Evolutionary conservation across 495 filamentous ascomycete genomes (phyloP).

Genomic region (Echria macrotheca): DNA sequence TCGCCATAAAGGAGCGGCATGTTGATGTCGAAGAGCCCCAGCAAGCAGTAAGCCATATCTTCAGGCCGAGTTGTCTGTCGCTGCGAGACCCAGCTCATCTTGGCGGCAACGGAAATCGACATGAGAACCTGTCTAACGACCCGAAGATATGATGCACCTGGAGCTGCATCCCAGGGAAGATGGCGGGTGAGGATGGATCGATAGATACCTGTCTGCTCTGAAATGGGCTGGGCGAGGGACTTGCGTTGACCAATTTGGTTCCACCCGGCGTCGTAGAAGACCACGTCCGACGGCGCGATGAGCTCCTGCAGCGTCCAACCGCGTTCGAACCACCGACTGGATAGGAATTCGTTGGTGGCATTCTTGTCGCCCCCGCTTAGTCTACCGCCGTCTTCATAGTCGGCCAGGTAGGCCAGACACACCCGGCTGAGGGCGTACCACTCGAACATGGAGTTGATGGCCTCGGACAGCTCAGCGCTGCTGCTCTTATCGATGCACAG

Average conservation of each 20-base stretch:
- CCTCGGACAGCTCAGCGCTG: slow-evolving; percentile 38
- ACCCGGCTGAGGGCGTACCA: slow-evolving; percentile 28
- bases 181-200: neutral
- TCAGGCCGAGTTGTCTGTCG: neutral
- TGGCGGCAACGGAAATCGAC: slow-evolving; percentile 1
- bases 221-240: neutral
- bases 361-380: neutral
- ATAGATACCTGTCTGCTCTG: slow-evolving; percentile 9
- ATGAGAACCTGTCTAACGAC: neutral
- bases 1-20: slow-evolving; percentile 12
- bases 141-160: too few relatives aligned
- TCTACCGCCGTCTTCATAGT: neutral
- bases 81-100: slow-evolving; percentile 9
- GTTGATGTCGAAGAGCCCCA: slow-evolving; percentile 9
- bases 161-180: neutral
- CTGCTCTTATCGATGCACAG: slow-evolving; percentile 41
- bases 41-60: slow-evolving; percentile 9
- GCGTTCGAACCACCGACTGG: slow-evolving; percentile 31
- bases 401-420: slow-evolving; percentile 28
- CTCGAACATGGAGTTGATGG: slow-evolving; percentile 45
- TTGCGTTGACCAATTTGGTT: slow-evolving; percentile 7
- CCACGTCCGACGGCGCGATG: slow-evolving; percentile 26
- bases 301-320: slow-evolving; percentile 43
- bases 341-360: neutral
- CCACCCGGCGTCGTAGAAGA: slow-evolving; percentile 32